A percentile compares a stretch with the other conserved stretches of the same genome.
These are phyloP conservation scores for Cladosporium sp. DNA, from an alignment of 2,329 filamentous ascomycete species.

Conservation along the genomic window DNA sequence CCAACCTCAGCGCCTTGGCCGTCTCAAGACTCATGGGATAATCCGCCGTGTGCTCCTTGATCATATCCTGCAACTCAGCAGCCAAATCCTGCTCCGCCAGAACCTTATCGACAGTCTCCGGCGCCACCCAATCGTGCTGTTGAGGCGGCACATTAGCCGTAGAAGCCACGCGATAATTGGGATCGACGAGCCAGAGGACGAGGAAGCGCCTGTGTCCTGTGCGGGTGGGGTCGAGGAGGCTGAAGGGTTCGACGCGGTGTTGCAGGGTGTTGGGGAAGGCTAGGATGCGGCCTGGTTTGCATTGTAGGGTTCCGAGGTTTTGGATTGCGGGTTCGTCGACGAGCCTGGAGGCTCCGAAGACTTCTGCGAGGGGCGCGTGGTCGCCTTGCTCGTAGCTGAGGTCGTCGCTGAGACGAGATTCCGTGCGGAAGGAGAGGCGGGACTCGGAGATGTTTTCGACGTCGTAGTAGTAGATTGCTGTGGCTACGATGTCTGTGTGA, in stretches of 20 bases:
- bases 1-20: conserved; percentile 24
- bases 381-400: conserved; percentile 19
- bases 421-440: conserved; percentile 48
- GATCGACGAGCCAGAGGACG: conserved; percentile 58
- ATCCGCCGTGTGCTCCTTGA: conserved; percentile 24
- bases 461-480: conserved; percentile 60
- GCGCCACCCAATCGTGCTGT: conserved; percentile 42
- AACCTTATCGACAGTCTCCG: conserved; percentile 17
- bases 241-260: conserved; percentile 49
- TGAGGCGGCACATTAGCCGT: conserved; percentile 52
- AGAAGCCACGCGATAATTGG: conserved; percentile 47
- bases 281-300: conserved; percentile 47
- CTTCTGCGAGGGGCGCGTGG: conserved; percentile 19
- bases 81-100: conserved; percentile 22
- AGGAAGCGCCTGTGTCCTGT: conserved; percentile 56
- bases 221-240: conserved; percentile 45
- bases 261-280: conserved; percentile 55
- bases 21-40: conserved; percentile 27
- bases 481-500: conserved; percentile 38
- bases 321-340: conserved; percentile 34
- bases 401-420: conserved; percentile 6
- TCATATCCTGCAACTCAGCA: conserved; percentile 25
- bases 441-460: conserved; percentile 56
- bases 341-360: conserved; percentile 24
- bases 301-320: conserved; percentile 46